Conservation (phyloP, 805 yeast genomes). For the Hanseniaspora lindneri region DNA sequence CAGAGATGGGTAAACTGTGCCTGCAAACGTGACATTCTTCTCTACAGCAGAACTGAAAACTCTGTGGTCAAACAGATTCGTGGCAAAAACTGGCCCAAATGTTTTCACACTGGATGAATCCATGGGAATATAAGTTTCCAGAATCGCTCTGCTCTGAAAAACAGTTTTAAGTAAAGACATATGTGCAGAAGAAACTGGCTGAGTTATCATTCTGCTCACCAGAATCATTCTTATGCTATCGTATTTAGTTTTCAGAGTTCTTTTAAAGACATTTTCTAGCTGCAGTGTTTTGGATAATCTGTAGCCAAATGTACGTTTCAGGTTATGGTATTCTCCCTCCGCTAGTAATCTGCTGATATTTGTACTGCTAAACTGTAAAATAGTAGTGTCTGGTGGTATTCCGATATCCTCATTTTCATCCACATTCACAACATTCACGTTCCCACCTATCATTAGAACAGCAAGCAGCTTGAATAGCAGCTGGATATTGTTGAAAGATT, state of each 20-base stretch:
- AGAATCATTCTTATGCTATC: background rate
- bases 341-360: conserved; percentile 14
- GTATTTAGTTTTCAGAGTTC: background rate
- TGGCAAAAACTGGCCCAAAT: conserved; percentile 47
- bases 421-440: conserved; percentile 19
- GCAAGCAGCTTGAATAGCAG: conserved; percentile 34
- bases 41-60: conserved; percentile 30
- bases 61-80: conserved; percentile 54
- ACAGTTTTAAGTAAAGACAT: background rate
- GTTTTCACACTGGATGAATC: background rate
- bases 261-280: conserved; percentile 3
- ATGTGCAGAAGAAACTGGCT: background rate
- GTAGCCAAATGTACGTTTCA: background rate
- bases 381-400: conserved; percentile 18
- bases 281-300: conserved; percentile 3
- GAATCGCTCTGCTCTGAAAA: conserved; percentile 6
- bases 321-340: background rate
- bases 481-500: conserved; percentile 22
- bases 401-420: conserved; percentile 23
- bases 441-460: conserved; percentile 29
- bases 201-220: background rate
- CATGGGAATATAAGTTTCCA: conserved; percentile 3
- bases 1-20: conserved; percentile 47
- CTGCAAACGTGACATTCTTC: conserved; percentile 33
- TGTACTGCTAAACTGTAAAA: conserved; percentile 21